Base-by-base conservation (phyloP, 2,329 filamentous ascomycete species). In the Hymenoscyphus albidus region DNA sequence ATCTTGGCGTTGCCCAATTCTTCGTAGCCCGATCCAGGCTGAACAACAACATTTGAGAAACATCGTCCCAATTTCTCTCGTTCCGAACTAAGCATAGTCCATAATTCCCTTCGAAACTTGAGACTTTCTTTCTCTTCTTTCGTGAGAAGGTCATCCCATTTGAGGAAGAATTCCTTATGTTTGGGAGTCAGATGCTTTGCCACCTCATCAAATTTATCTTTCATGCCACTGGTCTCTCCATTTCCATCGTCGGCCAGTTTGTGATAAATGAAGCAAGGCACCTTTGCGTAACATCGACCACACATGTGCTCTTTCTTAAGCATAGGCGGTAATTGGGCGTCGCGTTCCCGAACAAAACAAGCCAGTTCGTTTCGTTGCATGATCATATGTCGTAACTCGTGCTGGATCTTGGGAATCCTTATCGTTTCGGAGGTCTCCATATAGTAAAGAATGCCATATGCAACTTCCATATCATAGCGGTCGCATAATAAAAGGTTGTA, bases 381-480 rank as follows among this genome's bases (percentile, higher is more conserved):
- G 65, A 99, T 90, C 93, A 99, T 97, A 71, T 97, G 93, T 44
- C 93, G 88, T 61, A 99, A 85, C 75, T 99, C 95, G 70, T 92
- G 89, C 44, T 92, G 86, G 64, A 98, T 85, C 6, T 92, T 88
- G 2, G 93, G 92, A 55, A 99, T 91, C 27, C 93, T 88, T 70
- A 92, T 87, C 13, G 90, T 96, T 69, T 92, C 89, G 0, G 93
- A 94, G 2, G 88, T 92, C 75, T 98, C 95, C 80, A 97, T 90
- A 74, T 99, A 99, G 76, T 97, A 99, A 12, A 99, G 80, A 63
- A 99, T 87, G 7, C 95, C 95, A 70, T 93, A 97, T 54, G 88
- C 87, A 67, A 98, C 90, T 62, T 97, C 88, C 63, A 98, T 86
- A 78, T 99, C 93, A 76, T 99, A 99, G 68, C 95, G 88, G 78